These are phyloP conservation scores for Blastobotrys persicus DNA, from an alignment of 1,139 yeast species.

Conservation along the genomic window DNA sequence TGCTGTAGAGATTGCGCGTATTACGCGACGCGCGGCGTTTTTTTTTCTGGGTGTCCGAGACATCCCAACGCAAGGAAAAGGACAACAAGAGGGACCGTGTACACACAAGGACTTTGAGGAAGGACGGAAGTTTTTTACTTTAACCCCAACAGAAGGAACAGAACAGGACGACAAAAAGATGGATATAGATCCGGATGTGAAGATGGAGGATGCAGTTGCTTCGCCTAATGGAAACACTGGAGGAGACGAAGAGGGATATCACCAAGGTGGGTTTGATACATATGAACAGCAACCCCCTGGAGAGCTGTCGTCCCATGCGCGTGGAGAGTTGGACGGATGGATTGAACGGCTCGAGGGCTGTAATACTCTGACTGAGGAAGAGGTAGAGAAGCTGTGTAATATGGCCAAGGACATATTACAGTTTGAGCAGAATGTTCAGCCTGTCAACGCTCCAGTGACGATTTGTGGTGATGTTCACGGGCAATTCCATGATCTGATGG, in stretches of 20 bases:
- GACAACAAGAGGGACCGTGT: conserved; percentile 49
- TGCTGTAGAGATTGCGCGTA: no score
- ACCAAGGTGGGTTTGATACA: conserved; percentile 1
- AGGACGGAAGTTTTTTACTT: conserved; percentile 36
- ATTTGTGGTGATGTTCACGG: conserved; percentile 99
- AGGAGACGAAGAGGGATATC: conserved; percentile 4
- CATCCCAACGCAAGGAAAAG: conserved; percentile 6
- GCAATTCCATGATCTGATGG: conserved; percentile 89
- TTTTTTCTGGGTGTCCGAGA: background rate
- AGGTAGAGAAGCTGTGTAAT: conserved; percentile 76
- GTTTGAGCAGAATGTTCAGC: conserved; percentile 90
- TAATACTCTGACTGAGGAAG: conserved; percentile 79
- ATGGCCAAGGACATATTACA: conserved; percentile 88
- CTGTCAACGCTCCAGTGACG: conserved; percentile 95
- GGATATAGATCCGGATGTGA: conserved; percentile 42
- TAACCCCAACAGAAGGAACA: no score
- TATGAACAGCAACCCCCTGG: conserved; percentile 19
- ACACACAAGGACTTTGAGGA: conserved; percentile 66
- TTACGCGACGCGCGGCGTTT: background rate
- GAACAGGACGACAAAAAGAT: conserved; percentile 21
- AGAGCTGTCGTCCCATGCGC: conserved; percentile 24
- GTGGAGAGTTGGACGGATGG: conserved; percentile 51
- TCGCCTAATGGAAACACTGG: conserved; percentile 9
- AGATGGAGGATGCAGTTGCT: conserved; percentile 36
- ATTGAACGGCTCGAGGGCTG: conserved; percentile 68